phyloP scores from a whole-genome alignment of 2,329 filamentous ascomycete species.

The Penicillium sclerotiorum region DNA sequence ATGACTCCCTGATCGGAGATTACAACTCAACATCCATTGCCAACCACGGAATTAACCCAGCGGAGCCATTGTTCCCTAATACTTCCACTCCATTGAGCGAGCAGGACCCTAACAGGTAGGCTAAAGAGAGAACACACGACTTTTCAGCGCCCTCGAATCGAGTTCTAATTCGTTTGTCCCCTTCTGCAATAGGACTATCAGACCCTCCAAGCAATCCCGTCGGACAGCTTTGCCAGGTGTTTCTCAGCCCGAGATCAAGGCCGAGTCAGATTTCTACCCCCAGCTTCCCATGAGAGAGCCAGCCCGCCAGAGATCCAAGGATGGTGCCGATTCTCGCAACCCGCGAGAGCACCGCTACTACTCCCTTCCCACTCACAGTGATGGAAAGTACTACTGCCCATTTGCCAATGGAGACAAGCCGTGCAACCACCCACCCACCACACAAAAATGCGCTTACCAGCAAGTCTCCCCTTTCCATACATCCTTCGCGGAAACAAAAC shows the following conservation, averaged over 20 bases:
- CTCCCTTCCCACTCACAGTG: conserved; percentile 49
- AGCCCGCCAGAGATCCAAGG: conserved; percentile 40
- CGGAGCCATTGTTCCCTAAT: conserved; percentile 44
- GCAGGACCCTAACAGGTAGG: conserved; percentile 47
- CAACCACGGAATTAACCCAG: conserved; percentile 39
- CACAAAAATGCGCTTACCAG: conserved; percentile 99
- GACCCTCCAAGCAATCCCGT: conserved; percentile 41
- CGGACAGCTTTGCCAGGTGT: conserved; percentile 38
- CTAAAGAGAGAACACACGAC: conserved; percentile 9
- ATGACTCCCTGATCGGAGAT: conserved; percentile 43
- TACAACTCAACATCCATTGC: conserved; percentile 34
- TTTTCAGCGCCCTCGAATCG: background rate
- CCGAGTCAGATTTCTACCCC: conserved; percentile 41
- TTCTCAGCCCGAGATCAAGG: conserved; percentile 36
- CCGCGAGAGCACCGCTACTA: conserved; percentile 48
- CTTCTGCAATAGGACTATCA: conserved; percentile 41
- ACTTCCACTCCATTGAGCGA: conserved; percentile 40
- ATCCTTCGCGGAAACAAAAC: conserved; percentile 3
- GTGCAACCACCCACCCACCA: conserved; percentile 90
- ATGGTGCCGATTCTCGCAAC: conserved; percentile 40
- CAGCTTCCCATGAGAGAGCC: conserved; percentile 38
- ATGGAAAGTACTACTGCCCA: conserved; percentile 93
- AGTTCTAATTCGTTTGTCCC: conserved; percentile 7
- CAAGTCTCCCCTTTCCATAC: conserved; percentile 55
- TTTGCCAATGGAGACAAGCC: conserved; percentile 68